Evolutionary conservation across 108 stramenopile genomes (phyloP).

Genomic region (Skeletonema costatum): DNA sequence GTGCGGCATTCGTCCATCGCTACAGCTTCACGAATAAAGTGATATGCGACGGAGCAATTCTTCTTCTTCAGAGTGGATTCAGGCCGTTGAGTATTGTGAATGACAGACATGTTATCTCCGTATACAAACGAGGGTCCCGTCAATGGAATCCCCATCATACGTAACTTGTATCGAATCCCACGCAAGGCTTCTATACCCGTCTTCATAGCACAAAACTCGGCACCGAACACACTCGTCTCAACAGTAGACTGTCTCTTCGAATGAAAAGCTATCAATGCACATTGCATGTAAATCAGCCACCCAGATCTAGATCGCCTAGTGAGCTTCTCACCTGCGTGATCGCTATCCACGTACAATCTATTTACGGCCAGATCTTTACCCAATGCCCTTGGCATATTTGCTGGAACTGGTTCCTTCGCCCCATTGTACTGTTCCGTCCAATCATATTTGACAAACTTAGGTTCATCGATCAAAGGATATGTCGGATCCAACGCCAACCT

Average conservation of each 20-base stretch:
- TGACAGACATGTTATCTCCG: slow-evolving; percentile 40
- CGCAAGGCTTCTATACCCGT: slow-evolving; percentile 26
- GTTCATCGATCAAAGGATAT: neutral
- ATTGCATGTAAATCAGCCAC: too few species aligned
- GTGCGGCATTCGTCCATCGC: slow-evolving; percentile 38
- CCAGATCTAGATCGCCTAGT: too few species aligned
- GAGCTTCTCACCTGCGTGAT: too few species aligned
- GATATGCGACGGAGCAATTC: slow-evolving; percentile 46
- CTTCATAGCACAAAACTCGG: slow-evolving; percentile 48
- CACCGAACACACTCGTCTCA: slow-evolving; percentile 48
- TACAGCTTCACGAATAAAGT: slow-evolving; percentile 35
- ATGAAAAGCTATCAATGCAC: slow-evolving; percentile 31
- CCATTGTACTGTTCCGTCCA: too few species aligned
- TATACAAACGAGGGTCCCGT: slow-evolving; percentile 27
- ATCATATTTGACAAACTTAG: too few species aligned
- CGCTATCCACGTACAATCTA: too few species aligned
- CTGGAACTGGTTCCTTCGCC: too few species aligned
- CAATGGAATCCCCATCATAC: slow-evolving; percentile 38
- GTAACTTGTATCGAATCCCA: slow-evolving; percentile 41
- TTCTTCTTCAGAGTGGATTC: slow-evolving; percentile 48
- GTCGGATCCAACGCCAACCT: slow-evolving; percentile 3
- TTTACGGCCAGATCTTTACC: too few species aligned
- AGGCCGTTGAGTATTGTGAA: slow-evolving; percentile 40
- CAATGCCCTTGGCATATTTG: too few species aligned
- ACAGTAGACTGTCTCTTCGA: slow-evolving; percentile 48